A percentile compares a stretch with the other conserved stretches of the same genome.
phyloP scores from a whole-genome alignment of 2,329 filamentous ascomycete genomes.

The Colletotrichum sp. region DNA sequence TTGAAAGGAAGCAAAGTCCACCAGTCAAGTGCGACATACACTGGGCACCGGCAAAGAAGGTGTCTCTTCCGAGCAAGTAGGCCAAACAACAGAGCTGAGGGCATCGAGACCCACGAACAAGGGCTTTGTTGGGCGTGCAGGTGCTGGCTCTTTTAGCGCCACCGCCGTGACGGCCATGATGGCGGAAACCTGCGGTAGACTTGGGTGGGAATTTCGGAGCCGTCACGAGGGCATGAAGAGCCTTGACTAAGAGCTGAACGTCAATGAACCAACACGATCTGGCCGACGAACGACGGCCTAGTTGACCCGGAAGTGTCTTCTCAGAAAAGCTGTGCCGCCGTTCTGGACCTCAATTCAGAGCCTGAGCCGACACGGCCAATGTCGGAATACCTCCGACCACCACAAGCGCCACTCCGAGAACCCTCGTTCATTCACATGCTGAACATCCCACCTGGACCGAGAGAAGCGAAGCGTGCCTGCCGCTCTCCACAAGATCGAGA shows the following conservation, averaged over 20 bases:
- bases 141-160: background rate
- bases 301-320: accelerated
- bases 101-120: background rate
- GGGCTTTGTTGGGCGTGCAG: background rate
- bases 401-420: background rate
- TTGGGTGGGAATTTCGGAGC: background rate
- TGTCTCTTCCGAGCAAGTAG: background rate
- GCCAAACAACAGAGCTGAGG: background rate
- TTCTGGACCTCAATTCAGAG: background rate
- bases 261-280: background rate
- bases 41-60: background rate
- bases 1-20: background rate
- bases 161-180: background rate
- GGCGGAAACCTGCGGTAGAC: background rate
- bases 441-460: background rate
- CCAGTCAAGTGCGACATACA: background rate
- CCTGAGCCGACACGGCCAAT: background rate
- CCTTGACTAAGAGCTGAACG: background rate
- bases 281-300: background rate
- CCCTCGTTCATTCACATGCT: background rate
- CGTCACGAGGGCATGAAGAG: background rate
- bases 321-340: background rate
- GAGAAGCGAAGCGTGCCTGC: background rate
- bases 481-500: background rate
- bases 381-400: background rate